Conservation (phyloP, 345 rosid genomes). For the Ailanthus altissimus region DNA sequence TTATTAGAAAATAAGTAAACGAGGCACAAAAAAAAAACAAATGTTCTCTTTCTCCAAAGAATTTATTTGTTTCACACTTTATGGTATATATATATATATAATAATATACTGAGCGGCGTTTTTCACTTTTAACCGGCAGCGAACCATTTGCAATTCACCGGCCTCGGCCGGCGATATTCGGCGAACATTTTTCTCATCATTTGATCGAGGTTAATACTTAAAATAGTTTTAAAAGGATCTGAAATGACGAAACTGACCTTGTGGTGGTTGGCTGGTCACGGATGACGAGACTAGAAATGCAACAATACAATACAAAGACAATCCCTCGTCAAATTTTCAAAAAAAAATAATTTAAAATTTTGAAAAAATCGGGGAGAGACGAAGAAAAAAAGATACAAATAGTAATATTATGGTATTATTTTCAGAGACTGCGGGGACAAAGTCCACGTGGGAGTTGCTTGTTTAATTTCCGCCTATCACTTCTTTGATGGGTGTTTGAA, state of each 20-base stretch:
- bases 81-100: neutral
- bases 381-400: too few relatives aligned
- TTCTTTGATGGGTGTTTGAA: neutral
- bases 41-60: conserved; percentile 10
- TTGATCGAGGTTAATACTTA: neutral
- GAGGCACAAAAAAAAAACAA: conserved; percentile 10
- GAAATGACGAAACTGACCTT: conserved; percentile 18
- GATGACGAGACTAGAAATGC: conserved; percentile 16
- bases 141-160: neutral
- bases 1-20: neutral
- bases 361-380: neutral
- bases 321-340: conserved; percentile 23
- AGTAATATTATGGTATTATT: neutral
- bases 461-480: neutral
- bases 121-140: neutral
- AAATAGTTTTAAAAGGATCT: neutral
- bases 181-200: neutral
- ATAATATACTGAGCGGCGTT: neutral
- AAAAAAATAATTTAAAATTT: conserved; percentile 10
- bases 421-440: neutral
- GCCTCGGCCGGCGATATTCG: conserved; percentile 21
- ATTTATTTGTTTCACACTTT: neutral
- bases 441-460: conserved; percentile 15
- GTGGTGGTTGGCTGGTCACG: conserved; percentile 3
- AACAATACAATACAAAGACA: neutral